A percentile compares a stretch with the other conserved stretches of the same genome.
phyloP scores from a whole-genome alignment of 2,329 filamentous ascomycete species.

The Colletotrichum sp. region DNA sequence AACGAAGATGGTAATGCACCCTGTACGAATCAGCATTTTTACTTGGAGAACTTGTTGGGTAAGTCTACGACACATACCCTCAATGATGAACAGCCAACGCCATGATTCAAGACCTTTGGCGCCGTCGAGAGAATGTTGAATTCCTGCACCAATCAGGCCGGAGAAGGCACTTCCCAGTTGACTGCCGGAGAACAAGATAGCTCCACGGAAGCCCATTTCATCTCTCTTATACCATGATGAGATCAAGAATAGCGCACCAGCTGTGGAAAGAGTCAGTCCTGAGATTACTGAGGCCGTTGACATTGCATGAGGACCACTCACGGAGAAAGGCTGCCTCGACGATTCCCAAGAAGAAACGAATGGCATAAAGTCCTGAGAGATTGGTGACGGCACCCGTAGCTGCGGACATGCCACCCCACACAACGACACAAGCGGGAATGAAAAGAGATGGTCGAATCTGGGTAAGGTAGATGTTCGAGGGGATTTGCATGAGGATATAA shows the following conservation, averaged over 20 bases:
- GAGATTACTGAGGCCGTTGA: not conserved
- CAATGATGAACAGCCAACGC: constrained; percentile 57
- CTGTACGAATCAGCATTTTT: not conserved
- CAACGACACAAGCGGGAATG: constrained; percentile 39
- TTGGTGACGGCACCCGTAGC: constrained; percentile 34
- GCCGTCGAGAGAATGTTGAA: constrained; percentile 46
- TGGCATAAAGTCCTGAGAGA: constrained; percentile 38
- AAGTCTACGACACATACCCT: constrained; percentile 30
- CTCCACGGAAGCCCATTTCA: constrained; percentile 50
- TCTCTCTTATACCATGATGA: constrained; percentile 48
- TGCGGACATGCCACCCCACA: constrained; percentile 13
- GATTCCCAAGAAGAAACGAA: constrained; percentile 42
- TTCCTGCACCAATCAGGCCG: constrained; percentile 31
- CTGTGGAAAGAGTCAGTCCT: constrained; percentile 35
- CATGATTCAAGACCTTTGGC: constrained; percentile 50
- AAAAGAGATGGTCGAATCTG: constrained; percentile 31
- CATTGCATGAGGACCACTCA: not conserved
- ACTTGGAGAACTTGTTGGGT: not conserved
- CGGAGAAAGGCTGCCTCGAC: constrained; percentile 26
- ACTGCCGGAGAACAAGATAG: constrained; percentile 35
- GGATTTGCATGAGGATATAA: constrained; percentile 28
- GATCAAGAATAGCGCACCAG: constrained; percentile 52
- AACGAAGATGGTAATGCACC: constrained; percentile 39
- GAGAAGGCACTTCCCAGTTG: constrained; percentile 35
- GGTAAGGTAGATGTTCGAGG: constrained; percentile 28